Percentiles rank a stretch among this genome's conserved stretches.
Evolutionary conservation across 208 protist genomes (phyloP).

Genomic region (Leishmania gerbilli): DNA sequence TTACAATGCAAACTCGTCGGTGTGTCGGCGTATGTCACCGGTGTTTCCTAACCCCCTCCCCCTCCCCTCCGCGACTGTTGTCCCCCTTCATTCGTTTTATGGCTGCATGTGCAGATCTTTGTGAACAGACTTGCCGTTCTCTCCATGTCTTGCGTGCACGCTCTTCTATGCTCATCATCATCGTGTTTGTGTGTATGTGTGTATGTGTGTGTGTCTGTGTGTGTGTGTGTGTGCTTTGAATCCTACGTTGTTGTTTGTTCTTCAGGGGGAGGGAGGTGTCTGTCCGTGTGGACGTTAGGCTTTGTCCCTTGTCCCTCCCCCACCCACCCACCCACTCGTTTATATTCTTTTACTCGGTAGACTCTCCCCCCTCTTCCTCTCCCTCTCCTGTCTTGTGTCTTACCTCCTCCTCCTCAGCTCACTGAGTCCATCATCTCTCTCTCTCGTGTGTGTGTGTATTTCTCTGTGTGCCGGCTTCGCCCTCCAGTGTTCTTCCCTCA

Average conservation of each 20-base stretch:
- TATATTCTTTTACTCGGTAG: neutral
- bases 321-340: neutral
- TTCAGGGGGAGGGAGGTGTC: neutral
- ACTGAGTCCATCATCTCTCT: neutral
- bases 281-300: neutral
- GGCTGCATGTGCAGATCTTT: neutral
- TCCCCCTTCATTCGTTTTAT: too few species aligned
- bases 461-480: too few species aligned
- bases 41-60: too few species aligned
- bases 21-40: neutral
- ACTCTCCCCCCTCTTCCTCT: neutral
- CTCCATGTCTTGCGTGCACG: neutral
- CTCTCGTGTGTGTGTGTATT: neutral
- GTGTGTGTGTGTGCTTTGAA: neutral
- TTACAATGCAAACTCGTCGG: neutral
- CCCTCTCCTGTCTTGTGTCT: neutral
- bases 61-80: too few species aligned
- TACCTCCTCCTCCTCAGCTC: neutral
- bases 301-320: neutral
- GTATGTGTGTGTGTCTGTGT: neutral
- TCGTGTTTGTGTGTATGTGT: neutral
- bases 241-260: neutral
- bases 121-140: neutral
- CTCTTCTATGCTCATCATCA: neutral
- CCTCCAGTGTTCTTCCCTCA: too few species aligned